Evolutionary conservation across 2,329 filamentous ascomycete species (phyloP), one percentile per base, ranked within the genome.

Genomic region (Ilyonectria mors-panacis): DNA sequence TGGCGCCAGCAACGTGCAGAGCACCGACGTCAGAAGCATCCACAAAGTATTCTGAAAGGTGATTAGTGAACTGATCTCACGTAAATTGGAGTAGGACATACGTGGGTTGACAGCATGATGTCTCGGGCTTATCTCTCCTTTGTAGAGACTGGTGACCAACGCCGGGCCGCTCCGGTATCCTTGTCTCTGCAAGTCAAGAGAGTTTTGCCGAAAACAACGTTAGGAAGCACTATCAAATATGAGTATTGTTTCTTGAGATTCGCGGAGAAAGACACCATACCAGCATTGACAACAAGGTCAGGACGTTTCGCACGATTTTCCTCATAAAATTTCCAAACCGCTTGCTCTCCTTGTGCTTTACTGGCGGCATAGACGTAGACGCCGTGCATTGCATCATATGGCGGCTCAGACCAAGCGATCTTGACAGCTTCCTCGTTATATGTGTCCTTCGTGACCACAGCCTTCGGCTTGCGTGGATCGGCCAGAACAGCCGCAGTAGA

Each of bases 371-470:
- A 83, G 2, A 80, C 76, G 17, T 55, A 37, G 2, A 62, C 59
- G 1, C 66, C 59, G 6, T 75, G 73, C 2, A 76, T 74, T 1
- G 76, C 63, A 0, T 69, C 70, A 56, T 80, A 79, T 23, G 77
- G 79, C 2, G 74, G 76, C 17, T 75, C 75, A 10, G 76, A 75
- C 77, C 80, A 81, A n/a, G 81, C 82, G 8, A 59, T 42, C 33
- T 80, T 72, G 53, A 79, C 66, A 30, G 72, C 75, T 19, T 70
- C 68, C n/a, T 81, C 73, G 61, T 82, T 81, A 80, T 80, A 83
- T 0, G 75, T 78, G 17, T 78, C 76, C 12, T 42, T 42, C n/a
- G 65, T 69, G 10, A 65, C 47, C 54, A 54, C 53, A 13, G 26
- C 66, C 28, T 59, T 59, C 6, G 61, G 54, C 4, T 10, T 12